These are phyloP conservation scores for Globisporangium alternatum DNA, from an alignment of 352 stramenopile genomes.

Conservation along the genomic window DNA sequence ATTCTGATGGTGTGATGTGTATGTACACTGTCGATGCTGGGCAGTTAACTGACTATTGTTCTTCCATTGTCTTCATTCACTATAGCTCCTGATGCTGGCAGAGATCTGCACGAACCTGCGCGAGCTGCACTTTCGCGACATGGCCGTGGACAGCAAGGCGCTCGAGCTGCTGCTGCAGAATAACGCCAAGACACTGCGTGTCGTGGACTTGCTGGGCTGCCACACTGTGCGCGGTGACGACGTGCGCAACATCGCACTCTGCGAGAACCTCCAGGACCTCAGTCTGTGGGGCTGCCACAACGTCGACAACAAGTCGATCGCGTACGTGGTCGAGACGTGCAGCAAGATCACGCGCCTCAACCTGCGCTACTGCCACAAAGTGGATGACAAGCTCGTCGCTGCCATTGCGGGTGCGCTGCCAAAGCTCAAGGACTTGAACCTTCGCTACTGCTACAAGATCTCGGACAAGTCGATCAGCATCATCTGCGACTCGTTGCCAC, in stretches of 20 bases:
- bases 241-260: conserved; percentile 42
- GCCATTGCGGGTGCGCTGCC: conserved; percentile 44
- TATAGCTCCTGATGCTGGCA: conserved; percentile 32
- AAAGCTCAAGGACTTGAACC: conserved; percentile 63
- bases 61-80: background rate
- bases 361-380: conserved; percentile 82
- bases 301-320: conserved; percentile 67
- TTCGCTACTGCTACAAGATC: conserved; percentile 88
- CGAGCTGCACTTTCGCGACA: conserved; percentile 68
- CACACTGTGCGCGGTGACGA: conserved; percentile 62
- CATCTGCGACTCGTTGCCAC: conserved; percentile 45
- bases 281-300: conserved; percentile 78
- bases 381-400: conserved; percentile 70
- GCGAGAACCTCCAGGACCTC: conserved; percentile 47
- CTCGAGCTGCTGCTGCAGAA: conserved; percentile 42
- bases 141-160: conserved; percentile 55
- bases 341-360: conserved; percentile 51
- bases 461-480: conserved; percentile 58
- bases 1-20: background rate
- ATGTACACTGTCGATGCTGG: background rate
- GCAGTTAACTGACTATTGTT: background rate
- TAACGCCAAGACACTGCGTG: conserved; percentile 47
- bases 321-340: conserved; percentile 50
- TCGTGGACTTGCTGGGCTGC: conserved; percentile 75
- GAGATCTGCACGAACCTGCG: conserved; percentile 43